Base-by-base conservation (phyloP, 2,329 filamentous ascomycete species). In the Hymenoscyphus albidus region DNA sequence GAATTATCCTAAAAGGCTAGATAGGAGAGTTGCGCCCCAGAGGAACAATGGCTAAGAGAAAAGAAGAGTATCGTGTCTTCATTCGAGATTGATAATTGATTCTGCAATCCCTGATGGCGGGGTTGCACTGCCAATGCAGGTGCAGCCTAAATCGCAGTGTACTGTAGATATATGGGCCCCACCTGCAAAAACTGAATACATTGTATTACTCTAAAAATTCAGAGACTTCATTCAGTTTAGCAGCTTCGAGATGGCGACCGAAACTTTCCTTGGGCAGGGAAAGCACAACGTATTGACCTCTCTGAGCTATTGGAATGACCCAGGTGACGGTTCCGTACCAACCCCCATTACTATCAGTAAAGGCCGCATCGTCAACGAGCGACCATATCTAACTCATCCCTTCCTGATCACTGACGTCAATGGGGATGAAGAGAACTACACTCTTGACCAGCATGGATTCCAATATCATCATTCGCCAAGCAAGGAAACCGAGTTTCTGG, bases 391-490 rank as follows among this genome's bases (percentile, higher is more conserved):
- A 27, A 18, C 65, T n/a, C 65, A 64, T n/a, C 59, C 81, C 2
- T 84, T 92, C 38, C 72, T 74, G 10, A 82, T 97, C 71, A 78
- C 82, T 66, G 92, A 97, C 78, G 81, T 93, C 70, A 89, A 91
- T 62, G 89, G 88, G 61, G 81, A 79, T 59, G 91, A 93, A 73
- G 70, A 78, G 4, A 77, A 82, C 13, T 92, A 88, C 78, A 82
- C 77, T 9, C 82, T 93, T n/a, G 88, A 93, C 77, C 80, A 79
- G 64, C 86, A 92, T 75, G 91, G 91, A 69, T 96, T 96, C 79
- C 82, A 86, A 64, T 79, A 88, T 38, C 74, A 91, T 60, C 78
- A 79, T n/a, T 77, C 81, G 70, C 77, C 90, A 4, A 82, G 82
- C 6, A 78, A 82, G 54, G 80, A 83, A 70, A 79, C 77, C 9